Evolutionary conservation across 192 early-diverging fungal genomes (phyloP).

Genomic region (Funneliformis mosseae): DNA sequence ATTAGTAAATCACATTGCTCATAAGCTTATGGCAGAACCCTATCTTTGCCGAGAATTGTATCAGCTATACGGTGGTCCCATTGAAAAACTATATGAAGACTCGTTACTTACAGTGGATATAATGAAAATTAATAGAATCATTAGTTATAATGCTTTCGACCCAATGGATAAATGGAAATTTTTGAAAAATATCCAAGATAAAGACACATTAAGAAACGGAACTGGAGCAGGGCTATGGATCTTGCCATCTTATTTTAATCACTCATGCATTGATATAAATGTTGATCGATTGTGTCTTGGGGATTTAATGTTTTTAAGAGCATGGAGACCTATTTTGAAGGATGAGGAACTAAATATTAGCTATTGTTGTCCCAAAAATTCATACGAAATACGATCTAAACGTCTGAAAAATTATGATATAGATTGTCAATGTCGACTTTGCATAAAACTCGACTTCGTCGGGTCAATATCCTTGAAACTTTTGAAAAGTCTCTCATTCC

Average conservation of each 20-base stretch:
- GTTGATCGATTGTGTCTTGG: not conserved
- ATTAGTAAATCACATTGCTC: not conserved
- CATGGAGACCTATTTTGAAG: not conserved
- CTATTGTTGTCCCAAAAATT: not conserved
- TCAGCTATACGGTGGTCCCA: not conserved
- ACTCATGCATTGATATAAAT: constrained; percentile 24
- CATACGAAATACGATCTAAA: not conserved
- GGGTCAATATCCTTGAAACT: not conserved
- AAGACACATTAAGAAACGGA: not conserved
- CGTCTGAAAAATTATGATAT: not conserved
- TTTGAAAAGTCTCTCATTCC: not conserved
- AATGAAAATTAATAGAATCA: not conserved
- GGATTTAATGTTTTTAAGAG: constrained; percentile 4
- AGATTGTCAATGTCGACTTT: constrained; percentile 13
- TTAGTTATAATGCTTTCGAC: constrained; percentile 1
- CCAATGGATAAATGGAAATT: too few species aligned
- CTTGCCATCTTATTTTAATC: constrained; percentile 20
- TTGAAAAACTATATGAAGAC: not conserved
- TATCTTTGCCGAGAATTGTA: not conserved
- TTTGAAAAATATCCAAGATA: not conserved
- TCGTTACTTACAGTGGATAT: not conserved
- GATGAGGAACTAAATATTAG: not conserved
- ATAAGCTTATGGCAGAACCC: not conserved
- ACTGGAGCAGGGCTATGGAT: not conserved
- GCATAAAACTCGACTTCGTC: not conserved